Evolutionary conservation across 2,329 filamentous ascomycete species (phyloP).

Genomic region (Colletotrichum theobromicola): DNA sequence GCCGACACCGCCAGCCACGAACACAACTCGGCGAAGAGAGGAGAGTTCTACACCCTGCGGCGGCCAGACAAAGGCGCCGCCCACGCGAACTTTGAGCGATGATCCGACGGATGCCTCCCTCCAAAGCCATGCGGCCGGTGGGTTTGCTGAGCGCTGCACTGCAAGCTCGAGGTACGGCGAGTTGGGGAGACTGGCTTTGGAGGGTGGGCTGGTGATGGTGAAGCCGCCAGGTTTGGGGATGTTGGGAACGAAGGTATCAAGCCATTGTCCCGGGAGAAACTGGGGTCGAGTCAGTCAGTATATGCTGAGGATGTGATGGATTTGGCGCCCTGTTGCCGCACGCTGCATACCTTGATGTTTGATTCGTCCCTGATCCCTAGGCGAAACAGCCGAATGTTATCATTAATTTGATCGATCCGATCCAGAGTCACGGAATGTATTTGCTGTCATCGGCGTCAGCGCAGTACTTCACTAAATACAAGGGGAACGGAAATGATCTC

Average conservation of each 20-base stretch:
- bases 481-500: background rate
- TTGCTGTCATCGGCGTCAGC: conserved; percentile 33
- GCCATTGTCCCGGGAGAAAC: conserved; percentile 87
- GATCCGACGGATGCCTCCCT: conserved; percentile 40
- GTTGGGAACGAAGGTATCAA: conserved; percentile 79
- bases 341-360: conserved; percentile 49
- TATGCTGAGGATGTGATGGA: background rate
- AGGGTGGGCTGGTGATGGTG: conserved; percentile 82
- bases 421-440: conserved; percentile 68
- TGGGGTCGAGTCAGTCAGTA: conserved; percentile 38
- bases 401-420: conserved; percentile 68
- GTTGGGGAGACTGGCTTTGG: conserved; percentile 42
- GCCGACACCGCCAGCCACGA: conserved; percentile 82
- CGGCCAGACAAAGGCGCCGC: conserved; percentile 83
- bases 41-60: conserved; percentile 44
- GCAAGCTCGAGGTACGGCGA: conserved; percentile 75
- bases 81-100: conserved; percentile 73
- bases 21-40: conserved; percentile 64
- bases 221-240: conserved; percentile 80
- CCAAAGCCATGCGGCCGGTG: conserved; percentile 81
- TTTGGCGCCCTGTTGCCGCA: background rate
- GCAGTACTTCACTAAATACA: background rate
- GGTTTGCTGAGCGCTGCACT: conserved; percentile 74
- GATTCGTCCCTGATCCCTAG: conserved; percentile 59
- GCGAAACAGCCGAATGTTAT: conserved; percentile 70